A percentile compares a stretch with the other conserved stretches of the same genome.
phyloP scores from a whole-genome alignment of 805 yeast species.

The Teunomyces lycoperdinae region DNA sequence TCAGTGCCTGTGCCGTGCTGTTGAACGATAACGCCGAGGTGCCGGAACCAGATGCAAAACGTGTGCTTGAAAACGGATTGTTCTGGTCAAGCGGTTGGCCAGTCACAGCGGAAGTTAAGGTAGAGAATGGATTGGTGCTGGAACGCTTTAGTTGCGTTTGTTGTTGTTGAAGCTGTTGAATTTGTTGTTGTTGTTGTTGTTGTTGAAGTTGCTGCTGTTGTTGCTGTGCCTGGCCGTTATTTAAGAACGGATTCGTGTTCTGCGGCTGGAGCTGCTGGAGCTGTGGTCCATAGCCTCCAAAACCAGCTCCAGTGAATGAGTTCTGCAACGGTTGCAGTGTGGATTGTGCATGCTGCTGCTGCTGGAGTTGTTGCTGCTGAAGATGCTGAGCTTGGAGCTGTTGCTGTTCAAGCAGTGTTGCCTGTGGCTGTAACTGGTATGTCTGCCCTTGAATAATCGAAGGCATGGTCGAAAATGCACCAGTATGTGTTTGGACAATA shows the following conservation, averaged over 20 bases:
- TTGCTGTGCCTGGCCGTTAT: conserved; percentile 3
- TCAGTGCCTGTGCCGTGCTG: conserved; percentile 22
- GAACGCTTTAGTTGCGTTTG: conserved; percentile 19
- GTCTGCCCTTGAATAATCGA: conserved; percentile 14
- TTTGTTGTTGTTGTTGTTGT: conserved; percentile 12
- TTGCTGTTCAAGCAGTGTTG: conserved; percentile 15
- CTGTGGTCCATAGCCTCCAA: conserved; percentile 49
- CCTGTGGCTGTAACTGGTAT: conserved; percentile 2
- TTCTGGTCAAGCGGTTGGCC: conserved; percentile 20
- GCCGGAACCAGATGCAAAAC: conserved; percentile 30
- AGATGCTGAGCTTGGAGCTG: neutral
- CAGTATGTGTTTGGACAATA: conserved; percentile 1
- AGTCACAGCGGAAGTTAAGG: conserved; percentile 16
- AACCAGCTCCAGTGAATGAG: conserved; percentile 55
- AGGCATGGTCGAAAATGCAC: conserved; percentile 10
- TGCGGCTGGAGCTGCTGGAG: conserved; percentile 10
- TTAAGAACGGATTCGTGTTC: conserved; percentile 11
- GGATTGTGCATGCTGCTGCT: conserved; percentile 10
- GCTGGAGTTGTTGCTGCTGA: conserved; percentile 6
- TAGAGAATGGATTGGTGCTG: conserved; percentile 37
- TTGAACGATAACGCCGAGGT: conserved; percentile 32
- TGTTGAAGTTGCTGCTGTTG: conserved; percentile 15
- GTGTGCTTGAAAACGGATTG: conserved; percentile 44
- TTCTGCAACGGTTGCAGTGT: conserved; percentile 8
- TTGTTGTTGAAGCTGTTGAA: conserved; percentile 3